These are phyloP conservation scores for Boletus vinaceobasis DNA, from an alignment of 768 basidiomycete species.

Conservation along the genomic window DNA sequence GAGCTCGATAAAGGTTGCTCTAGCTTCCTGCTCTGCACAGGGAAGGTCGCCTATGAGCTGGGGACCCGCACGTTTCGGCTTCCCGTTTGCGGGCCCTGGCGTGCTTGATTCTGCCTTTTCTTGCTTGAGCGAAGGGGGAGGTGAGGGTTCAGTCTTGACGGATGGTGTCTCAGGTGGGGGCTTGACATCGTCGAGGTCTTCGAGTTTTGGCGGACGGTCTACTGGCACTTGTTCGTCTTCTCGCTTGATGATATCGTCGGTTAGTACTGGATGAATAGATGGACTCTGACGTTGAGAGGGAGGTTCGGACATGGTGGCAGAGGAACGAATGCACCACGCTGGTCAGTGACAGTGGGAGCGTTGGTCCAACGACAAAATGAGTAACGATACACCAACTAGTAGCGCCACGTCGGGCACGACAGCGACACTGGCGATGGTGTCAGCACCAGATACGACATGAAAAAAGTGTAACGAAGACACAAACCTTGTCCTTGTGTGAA, in stretches of 20 bases:
- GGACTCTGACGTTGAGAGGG: constrained; percentile 29
- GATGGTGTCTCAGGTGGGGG: constrained; percentile 27
- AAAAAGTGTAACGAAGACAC: constrained; percentile 10
- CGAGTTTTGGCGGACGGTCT: constrained; percentile 13
- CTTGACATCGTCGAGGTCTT: constrained; percentile 24
- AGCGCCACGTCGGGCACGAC: constrained; percentile 20
- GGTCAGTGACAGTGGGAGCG: constrained; percentile 16
- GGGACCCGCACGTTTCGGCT: constrained; percentile 37
- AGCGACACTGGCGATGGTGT: constrained; percentile 9
- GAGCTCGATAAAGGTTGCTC: constrained; percentile 71
- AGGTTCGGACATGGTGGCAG: constrained; percentile 30
- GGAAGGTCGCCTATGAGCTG: constrained; percentile 84
- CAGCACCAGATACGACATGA: constrained; percentile 9
- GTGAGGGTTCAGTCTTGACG: constrained; percentile 28
- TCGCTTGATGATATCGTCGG: constrained; percentile 12
- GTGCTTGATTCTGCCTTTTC: constrained; percentile 37
- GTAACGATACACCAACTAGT: constrained; percentile 14
- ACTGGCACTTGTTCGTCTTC: constrained; percentile 6
- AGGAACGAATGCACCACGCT: constrained; percentile 11
- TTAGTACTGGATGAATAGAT: constrained; percentile 11
- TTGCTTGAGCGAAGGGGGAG: constrained; percentile 29
- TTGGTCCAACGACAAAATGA: constrained; percentile 23
- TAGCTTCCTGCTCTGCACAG: constrained; percentile 67
- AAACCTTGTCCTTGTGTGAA: constrained; percentile 22
- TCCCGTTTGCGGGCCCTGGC: constrained; percentile 34